Evolutionary conservation across 306 rosid genomes (phyloP).

Genomic region (Purshia tridentata): DNA sequence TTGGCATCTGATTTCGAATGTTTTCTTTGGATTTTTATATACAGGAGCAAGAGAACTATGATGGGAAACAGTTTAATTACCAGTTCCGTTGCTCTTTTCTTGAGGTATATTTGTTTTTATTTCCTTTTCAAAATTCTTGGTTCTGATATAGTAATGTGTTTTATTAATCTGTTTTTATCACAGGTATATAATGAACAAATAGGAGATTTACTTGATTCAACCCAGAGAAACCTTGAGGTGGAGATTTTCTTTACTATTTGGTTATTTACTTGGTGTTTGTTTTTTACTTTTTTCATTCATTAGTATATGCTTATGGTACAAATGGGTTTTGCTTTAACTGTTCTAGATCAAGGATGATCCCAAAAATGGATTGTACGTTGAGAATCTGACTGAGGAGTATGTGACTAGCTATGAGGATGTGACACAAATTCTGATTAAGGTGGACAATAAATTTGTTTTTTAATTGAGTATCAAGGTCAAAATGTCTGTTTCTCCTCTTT

Average conservation of each 20-base stretch:
- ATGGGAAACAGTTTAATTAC: constrained; percentile 72
- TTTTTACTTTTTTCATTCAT: neutral
- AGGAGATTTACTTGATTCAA: constrained; percentile 56
- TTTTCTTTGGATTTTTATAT: constrained; percentile 25
- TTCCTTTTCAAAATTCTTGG: neutral
- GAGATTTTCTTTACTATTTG: constrained; percentile 14
- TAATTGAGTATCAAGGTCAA: neutral
- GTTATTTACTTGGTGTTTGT: constrained; percentile 16
- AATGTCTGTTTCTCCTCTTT: constrained; percentile 9
- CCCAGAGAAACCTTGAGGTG: constrained; percentile 82
- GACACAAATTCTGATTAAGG: constrained; percentile 87
- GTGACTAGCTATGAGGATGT: constrained; percentile 92
- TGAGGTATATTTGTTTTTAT: constrained; percentile 50
- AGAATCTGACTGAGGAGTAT: constrained; percentile 87
- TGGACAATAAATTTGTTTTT: constrained; percentile 19
- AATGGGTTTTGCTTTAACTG: constrained; percentile 18
- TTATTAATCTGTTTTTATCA: neutral
- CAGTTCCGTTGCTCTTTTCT: constrained; percentile 94
- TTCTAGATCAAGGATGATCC: constrained; percentile 78
- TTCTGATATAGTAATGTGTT: neutral
- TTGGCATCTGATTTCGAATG: constrained; percentile 8
- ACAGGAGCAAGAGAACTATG: constrained; percentile 66
- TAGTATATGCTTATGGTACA: constrained; percentile 2
- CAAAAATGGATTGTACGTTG: constrained; percentile 62
- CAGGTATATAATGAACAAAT: constrained; percentile 54